Base-by-base conservation (phyloP, 129 eudicot genomes). In the Mikania micrantha region DNA sequence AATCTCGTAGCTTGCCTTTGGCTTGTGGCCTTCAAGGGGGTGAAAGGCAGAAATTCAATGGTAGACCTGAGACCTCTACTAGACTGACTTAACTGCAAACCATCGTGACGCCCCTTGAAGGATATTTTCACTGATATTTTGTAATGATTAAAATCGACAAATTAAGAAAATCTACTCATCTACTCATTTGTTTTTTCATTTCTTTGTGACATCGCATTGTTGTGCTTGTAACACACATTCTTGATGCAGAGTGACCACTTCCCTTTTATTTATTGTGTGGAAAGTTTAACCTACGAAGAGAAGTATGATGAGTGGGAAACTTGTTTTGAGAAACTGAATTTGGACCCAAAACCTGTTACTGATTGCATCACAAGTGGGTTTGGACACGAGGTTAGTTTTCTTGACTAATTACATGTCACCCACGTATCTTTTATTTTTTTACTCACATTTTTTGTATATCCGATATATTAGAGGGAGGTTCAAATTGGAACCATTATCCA, bases 231-330 rank as follows among this genome's bases (percentile, higher is more conserved):
- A 69, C 64, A 15, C 28, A 17, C 5, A n/a, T 7, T 29, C 48
- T 34, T 78, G 47, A 75, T 83, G 79, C 90, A 94, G 99, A 81
- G 75, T 28, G 91, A 81, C 68, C 71, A 94, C 74, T 94, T 94
- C 60, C 88, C 99, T 56, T 86, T 86, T 74, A 58, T 94, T 54
- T 80, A 86, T 40, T 94, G 99, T 34, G 84, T 94, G 42, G 99
- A 94, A 59, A 81, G 39, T 54, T 77, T 94, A 49, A 85, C 82
- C 17, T 77, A 75, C 52, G 74, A 83, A 58, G 70, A 64, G 24
- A 80, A 87, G 47, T 83, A 82, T 16, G 53, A 74, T 8, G 67
- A 84, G 38, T 94, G 99, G 99, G 95, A 82, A 64, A 89, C 93
- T 12, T 94, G 99, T 71, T 94, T 82, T 74, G 74, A 68, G 71